Conservation (phyloP, 345 rosid species). For the Gossypium mustelinum region DNA sequence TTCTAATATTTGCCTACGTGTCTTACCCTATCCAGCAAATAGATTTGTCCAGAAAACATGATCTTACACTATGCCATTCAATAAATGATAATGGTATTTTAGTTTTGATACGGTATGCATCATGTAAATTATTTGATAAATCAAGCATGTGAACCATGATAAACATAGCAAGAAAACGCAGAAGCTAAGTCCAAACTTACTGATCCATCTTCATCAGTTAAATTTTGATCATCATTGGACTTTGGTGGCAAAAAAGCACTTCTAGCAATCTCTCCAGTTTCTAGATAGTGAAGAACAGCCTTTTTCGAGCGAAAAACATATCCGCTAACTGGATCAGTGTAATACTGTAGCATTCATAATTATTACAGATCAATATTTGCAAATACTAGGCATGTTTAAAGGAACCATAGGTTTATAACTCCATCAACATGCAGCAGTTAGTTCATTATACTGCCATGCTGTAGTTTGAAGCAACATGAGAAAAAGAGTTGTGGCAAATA, state of each 20-base stretch:
- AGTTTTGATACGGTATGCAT: neutral
- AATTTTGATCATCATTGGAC: neutral
- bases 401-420: neutral
- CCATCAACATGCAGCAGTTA: neutral
- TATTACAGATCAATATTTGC: constrained; percentile 13
- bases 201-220: neutral
- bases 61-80: neutral
- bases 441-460: neutral
- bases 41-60: neutral
- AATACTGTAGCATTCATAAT: constrained; percentile 28
- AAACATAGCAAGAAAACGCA: neutral
- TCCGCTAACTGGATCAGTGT: constrained; percentile 37
- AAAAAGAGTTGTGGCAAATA: neutral
- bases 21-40: neutral
- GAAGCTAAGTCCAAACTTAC: constrained; percentile 10
- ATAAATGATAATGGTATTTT: neutral
- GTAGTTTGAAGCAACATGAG: neutral
- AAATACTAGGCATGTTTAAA: neutral
- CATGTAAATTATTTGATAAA: neutral
- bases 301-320: constrained; percentile 36
- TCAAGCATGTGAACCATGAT: neutral
- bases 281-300: constrained; percentile 34
- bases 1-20: neutral
- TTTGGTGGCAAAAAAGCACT: constrained; percentile 19
- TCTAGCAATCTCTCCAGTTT: constrained; percentile 30